Percentiles rank a stretch among this genome's conserved stretches.
These are phyloP conservation scores for Fusarium succisae DNA, from an alignment of 2,329 filamentous ascomycete genomes.

Conservation along the genomic window DNA sequence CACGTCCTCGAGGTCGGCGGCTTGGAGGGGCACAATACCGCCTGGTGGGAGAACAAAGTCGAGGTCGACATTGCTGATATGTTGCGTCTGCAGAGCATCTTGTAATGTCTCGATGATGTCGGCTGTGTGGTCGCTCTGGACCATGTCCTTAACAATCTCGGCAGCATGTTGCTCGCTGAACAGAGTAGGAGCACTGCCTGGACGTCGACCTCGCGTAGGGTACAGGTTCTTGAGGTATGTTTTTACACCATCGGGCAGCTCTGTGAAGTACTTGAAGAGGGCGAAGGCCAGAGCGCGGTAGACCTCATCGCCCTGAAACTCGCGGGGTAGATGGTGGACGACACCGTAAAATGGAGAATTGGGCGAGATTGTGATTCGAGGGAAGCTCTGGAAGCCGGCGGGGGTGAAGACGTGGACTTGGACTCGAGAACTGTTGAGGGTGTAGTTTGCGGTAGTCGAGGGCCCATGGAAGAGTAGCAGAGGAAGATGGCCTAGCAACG, in stretches of 20 bases:
- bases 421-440: constrained; percentile 88
- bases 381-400: constrained; percentile 88
- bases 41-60: constrained; percentile 87
- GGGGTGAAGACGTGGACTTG: constrained; percentile 93
- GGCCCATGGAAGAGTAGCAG: constrained; percentile 92
- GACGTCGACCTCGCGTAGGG: constrained; percentile 64
- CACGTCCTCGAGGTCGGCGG: constrained; percentile 67
- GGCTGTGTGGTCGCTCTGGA: constrained; percentile 78
- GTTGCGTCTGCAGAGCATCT: constrained; percentile 81
- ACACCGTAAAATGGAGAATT: constrained; percentile 91
- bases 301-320: constrained; percentile 94
- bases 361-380: constrained; percentile 90
- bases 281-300: constrained; percentile 92
- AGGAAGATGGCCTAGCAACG: constrained; percentile 80
- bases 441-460: constrained; percentile 88
- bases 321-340: constrained; percentile 88
- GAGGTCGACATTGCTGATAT: constrained; percentile 84
- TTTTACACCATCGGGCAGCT: constrained; percentile 82
- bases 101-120: constrained; percentile 79
- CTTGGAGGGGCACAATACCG: constrained; percentile 72
- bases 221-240: constrained; percentile 70
- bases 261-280: constrained; percentile 91
- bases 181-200: constrained; percentile 72
- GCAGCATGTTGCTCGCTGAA: constrained; percentile 95
- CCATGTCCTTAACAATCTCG: constrained; percentile 86